These are phyloP conservation scores for Ensete glaucum DNA, from an alignment of 176 grass and related monocot genomes.

Conservation along the genomic window DNA sequence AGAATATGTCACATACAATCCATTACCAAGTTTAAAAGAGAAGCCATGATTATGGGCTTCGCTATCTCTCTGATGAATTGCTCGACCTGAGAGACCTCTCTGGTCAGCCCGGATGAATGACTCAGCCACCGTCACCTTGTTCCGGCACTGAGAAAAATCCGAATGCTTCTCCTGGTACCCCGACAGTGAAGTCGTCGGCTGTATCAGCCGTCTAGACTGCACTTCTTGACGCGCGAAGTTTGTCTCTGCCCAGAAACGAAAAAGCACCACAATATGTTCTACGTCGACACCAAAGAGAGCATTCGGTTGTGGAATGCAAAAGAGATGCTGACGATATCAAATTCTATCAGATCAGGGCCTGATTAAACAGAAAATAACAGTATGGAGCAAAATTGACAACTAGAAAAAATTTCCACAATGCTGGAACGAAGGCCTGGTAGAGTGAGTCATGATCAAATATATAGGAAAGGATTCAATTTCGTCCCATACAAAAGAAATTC, in stretches of 20 bases:
- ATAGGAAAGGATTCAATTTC: background rate
- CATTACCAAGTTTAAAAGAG: background rate
- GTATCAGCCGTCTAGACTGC: constrained; percentile 74
- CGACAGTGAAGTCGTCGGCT: constrained; percentile 51
- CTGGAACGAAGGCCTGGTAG: background rate
- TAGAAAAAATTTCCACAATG: background rate
- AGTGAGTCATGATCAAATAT: background rate
- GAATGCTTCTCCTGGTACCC: constrained; percentile 56
- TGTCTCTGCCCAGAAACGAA: constrained; percentile 45
- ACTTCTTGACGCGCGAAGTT: constrained; percentile 72
- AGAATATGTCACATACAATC: background rate
- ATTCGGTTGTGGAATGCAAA: background rate
- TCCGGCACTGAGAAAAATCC: constrained; percentile 66
- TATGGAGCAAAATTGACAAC: background rate
- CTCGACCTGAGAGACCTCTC: constrained; percentile 39
- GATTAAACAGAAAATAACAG: no score
- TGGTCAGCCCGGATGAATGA: constrained; percentile 53
- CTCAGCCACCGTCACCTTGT: constrained; percentile 63
- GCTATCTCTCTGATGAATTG: constrained; percentile 71
- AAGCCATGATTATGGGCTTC: background rate
- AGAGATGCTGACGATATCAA: background rate
- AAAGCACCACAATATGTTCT: background rate
- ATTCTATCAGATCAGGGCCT: background rate
- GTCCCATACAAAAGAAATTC: background rate
- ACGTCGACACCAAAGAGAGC: no score